Evolutionary conservation across 495 filamentous ascomycete species (phyloP).

Genomic region (Rhypophila decipiens): DNA sequence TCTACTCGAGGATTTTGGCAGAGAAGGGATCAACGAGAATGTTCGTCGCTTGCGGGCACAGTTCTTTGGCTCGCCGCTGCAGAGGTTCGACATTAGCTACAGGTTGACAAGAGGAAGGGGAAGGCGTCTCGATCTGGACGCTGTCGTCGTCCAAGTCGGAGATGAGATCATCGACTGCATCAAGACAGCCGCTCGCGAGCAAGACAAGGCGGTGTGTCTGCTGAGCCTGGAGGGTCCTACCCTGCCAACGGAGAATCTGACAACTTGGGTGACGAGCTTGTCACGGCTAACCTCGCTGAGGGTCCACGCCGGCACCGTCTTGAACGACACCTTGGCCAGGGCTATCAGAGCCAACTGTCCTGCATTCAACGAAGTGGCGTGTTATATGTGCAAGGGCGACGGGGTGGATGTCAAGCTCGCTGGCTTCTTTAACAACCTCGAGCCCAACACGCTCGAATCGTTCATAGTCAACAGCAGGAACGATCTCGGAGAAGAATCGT

Average conservation of each 20-base stretch:
- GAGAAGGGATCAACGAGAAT: too few species aligned
- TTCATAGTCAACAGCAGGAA: conserved; percentile 52
- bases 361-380: conserved; percentile 53
- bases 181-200: conserved; percentile 22
- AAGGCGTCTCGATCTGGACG: conserved; percentile 10
- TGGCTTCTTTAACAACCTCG: conserved; percentile 51
- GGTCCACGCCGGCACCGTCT: conserved; percentile 51
- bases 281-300: conserved; percentile 38
- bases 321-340: conserved; percentile 44
- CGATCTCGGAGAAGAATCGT: conserved; percentile 46
- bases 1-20: conserved; percentile 49
- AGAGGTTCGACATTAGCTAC: conserved; percentile 21
- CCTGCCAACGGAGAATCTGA: conserved; percentile 22
- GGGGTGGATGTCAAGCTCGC: conserved; percentile 45
- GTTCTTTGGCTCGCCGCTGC: conserved; percentile 47
- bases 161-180: conserved; percentile 30
- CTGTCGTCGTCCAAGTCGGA: conserved; percentile 19
- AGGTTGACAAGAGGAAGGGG: too few species aligned
- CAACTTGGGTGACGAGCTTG: conserved; percentile 29
- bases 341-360: conserved; percentile 55
- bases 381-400: conserved; percentile 36
- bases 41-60: conserved; percentile 22
- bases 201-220: conserved; percentile 32
- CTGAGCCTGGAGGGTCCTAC: conserved; percentile 37
- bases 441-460: conserved; percentile 49